Percentiles rank a stretch among this genome's conserved stretches.
These are phyloP conservation scores for Tricholoma saponaceum DNA, from an alignment of 768 basidiomycete genomes.

Conservation along the genomic window DNA sequence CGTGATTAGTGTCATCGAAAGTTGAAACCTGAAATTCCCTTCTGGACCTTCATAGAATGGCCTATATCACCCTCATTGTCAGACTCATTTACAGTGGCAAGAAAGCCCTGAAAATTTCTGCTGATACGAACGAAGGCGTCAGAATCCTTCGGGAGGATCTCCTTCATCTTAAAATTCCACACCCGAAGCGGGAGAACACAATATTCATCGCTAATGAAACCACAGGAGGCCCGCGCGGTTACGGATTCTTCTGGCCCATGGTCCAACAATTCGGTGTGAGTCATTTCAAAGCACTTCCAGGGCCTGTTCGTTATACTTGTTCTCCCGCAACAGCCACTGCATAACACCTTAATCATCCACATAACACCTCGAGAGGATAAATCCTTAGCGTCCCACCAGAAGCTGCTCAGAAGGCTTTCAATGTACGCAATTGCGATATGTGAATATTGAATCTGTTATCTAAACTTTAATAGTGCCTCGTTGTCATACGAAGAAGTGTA, in stretches of 20 bases:
- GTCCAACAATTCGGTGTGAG: slow-evolving; percentile 4
- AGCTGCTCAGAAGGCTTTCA: slow-evolving; percentile 20
- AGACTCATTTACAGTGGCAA: slow-evolving; percentile 29
- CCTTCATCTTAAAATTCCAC: slow-evolving; percentile 30
- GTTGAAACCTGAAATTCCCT: no score
- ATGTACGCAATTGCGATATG: slow-evolving; percentile 19
- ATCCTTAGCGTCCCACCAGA: neutral
- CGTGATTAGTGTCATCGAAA: neutral
- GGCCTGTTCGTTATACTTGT: neutral
- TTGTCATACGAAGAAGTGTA: neutral
- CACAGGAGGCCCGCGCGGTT: slow-evolving; percentile 20
- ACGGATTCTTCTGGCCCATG: slow-evolving; percentile 17
- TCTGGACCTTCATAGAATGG: neutral
- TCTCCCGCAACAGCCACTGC: neutral
- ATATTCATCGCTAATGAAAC: slow-evolving; percentile 18
- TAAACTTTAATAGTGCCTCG: neutral
- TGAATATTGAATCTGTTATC: slow-evolving; percentile 1
- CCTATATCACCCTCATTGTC: slow-evolving; percentile 23
- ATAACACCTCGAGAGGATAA: neutral
- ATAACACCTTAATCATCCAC: neutral
- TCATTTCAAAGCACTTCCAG: slow-evolving; percentile 1
- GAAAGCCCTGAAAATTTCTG: slow-evolving; percentile 33
- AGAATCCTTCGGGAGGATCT: slow-evolving; percentile 30
- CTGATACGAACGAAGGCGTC: slow-evolving; percentile 21
- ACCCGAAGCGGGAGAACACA: slow-evolving; percentile 33